phyloP scores from a whole-genome alignment of 306 rosid genomes.

The Calophaca sinica region DNA sequence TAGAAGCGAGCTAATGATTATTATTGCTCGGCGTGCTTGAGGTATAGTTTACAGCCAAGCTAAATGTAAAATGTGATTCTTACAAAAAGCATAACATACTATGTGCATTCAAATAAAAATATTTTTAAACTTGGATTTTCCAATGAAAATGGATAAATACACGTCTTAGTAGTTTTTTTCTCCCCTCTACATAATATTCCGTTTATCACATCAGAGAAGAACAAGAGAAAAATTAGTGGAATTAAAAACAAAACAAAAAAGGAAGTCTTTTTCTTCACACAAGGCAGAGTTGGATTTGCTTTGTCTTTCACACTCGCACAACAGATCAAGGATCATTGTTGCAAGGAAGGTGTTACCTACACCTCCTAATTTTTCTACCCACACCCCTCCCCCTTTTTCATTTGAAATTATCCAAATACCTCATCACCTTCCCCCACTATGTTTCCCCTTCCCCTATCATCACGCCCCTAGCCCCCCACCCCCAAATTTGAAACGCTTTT shows the following conservation, averaged over 20 bases:
- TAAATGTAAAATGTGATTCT: constrained; percentile 9
- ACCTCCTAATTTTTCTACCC: not conserved
- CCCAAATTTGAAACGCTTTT: too few relatives aligned
- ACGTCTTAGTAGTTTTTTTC: not conserved
- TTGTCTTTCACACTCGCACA: constrained; percentile 48
- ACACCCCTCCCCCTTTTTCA: too few relatives aligned
- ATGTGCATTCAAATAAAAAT: too few relatives aligned
- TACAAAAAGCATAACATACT: too few relatives aligned
- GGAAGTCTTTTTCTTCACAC: not conserved
- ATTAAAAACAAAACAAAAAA: not conserved
- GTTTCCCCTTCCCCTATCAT: too few relatives aligned
- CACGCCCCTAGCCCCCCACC: too few relatives aligned
- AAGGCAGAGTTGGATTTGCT: constrained; percentile 24
- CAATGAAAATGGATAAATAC: not conserved
- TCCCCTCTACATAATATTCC: not conserved
- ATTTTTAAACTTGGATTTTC: not conserved
- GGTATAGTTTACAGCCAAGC: constrained; percentile 25
- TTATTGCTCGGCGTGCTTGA: constrained; percentile 55
- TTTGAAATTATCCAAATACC: too few relatives aligned
- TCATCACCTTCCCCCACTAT: too few relatives aligned
- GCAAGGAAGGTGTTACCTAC: too few relatives aligned
- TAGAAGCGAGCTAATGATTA: constrained; percentile 47
- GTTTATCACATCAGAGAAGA: not conserved
- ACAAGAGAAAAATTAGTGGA: not conserved
- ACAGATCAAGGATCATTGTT: constrained; percentile 41